Evolutionary conservation across 306 rosid genomes (phyloP), one percentile per base, ranked within the genome.

Genomic region (Carpinus fangiana): DNA sequence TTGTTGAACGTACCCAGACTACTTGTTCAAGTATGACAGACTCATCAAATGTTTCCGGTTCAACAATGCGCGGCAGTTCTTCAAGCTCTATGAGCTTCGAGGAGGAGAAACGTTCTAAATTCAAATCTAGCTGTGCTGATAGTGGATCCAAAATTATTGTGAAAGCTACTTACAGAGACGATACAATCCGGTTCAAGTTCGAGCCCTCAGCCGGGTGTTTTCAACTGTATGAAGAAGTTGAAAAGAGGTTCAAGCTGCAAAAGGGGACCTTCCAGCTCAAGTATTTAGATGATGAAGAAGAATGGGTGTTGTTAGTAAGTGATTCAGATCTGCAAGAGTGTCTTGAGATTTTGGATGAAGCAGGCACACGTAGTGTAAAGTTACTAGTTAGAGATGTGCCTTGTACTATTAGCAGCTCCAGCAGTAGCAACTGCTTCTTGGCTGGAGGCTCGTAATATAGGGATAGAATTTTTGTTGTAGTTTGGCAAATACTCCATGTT

Each of bases 261-360:
- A 81, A 72, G 2, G 97, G 96, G 50, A 67, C 89, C 31, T 93
- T 93, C 79, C 92, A 86, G 73, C 96, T 92, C 78, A 93, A 85
- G 70, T 93, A 91, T 78, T 76, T 91, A 18, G 98, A 93, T 23
- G 97, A 93, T 74, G 96, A 93, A 81, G 86, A 92, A 66, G 97
- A 93, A 79, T 93, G 97, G 98, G 97, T 93, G 71, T 89, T 90
- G 97, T 41, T 93, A 76, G 89, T 85, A 31, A 84, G 77, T 36
- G 92, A 92, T 73, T 81, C 89, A 3, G 98, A 90, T 84, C 74
- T 93, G 77, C 94, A 76, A 69, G 97, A 90, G 81, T 93, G 98
- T 73, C 67, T 93, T 6, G 97, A 92, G 70, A 83, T 90, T 80
- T 60, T 89, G 87, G 90, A 86, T 55, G 93, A 93, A 46, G 64